A percentile compares a stretch with the other conserved stretches of the same genome.
These are phyloP conservation scores for Tulasnella calospora DNA, from an alignment of 768 basidiomycete genomes.

Conservation along the genomic window DNA sequence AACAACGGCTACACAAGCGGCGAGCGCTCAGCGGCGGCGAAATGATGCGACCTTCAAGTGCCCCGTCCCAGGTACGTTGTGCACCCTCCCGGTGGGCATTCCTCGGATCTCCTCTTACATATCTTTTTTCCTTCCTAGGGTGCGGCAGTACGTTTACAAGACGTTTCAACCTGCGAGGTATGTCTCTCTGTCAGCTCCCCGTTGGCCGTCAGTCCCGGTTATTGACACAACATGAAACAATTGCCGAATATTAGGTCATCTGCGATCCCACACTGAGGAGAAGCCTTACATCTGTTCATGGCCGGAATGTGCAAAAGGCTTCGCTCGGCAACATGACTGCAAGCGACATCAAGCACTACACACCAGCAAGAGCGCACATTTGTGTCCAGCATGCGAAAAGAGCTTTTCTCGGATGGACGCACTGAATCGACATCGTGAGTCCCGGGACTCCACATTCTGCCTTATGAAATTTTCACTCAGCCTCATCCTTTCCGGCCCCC, in stretches of 20 bases:
- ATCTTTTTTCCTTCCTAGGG: conserved; percentile 32
- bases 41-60: conserved; percentile 92
- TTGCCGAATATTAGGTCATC: conserved; percentile 57
- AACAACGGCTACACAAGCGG: conserved; percentile 86
- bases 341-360: conserved; percentile 95
- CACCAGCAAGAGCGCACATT: conserved; percentile 72
- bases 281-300: conserved; percentile 90
- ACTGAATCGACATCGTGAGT: conserved; percentile 73
- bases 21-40: conserved; percentile 80
- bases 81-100: background rate
- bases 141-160: conserved; percentile 97
- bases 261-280: conserved; percentile 93
- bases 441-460: background rate
- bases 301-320: conserved; percentile 91
- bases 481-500: conserved; percentile 1
- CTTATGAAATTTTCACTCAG: conserved; percentile 2
- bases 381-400: conserved; percentile 89
- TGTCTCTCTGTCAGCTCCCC: conserved; percentile 28
- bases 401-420: conserved; percentile 92
- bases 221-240: conserved; percentile 24
- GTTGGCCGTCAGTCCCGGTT: conserved; percentile 11
- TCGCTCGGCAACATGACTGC: conserved; percentile 95
- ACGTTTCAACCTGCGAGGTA: conserved; percentile 81
- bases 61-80: conserved; percentile 62
- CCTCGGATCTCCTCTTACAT: conserved; percentile 2